phyloP scores from a whole-genome alignment of 2,329 filamentous ascomycete genomes.

The Talaromyces islandicus region DNA sequence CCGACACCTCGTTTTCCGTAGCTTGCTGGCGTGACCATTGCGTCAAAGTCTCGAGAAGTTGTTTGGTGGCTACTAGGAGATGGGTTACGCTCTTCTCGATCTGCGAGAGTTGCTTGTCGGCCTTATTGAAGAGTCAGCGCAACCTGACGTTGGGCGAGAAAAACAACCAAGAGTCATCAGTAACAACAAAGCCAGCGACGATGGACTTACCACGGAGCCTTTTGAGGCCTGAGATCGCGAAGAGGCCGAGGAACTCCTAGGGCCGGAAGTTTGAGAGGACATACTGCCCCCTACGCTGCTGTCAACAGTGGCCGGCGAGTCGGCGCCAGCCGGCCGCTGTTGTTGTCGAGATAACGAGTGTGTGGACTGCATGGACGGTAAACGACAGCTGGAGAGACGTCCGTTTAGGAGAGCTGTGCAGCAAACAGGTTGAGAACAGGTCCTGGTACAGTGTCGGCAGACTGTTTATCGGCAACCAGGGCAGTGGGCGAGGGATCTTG shows the following conservation, averaged over 20 bases:
- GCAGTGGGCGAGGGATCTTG: not conserved
- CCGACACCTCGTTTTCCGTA: constrained; percentile 90
- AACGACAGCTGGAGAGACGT: not conserved
- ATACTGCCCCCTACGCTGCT: constrained; percentile 36
- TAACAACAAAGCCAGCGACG: not conserved
- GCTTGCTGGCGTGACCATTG: constrained; percentile 94
- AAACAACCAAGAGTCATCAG: not conserved
- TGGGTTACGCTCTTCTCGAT: constrained; percentile 99
- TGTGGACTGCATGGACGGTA: constrained; percentile 14
- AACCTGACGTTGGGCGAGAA: constrained; percentile 4
- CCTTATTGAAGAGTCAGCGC: constrained; percentile 35
- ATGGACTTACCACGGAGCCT: constrained; percentile 53
- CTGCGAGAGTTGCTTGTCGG: constrained; percentile 76
- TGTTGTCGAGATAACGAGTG: constrained; percentile 33
- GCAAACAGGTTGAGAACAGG: not conserved
- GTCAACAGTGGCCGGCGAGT: constrained; percentile 42
- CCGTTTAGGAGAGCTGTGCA: not conserved
- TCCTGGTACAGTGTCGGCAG: not conserved
- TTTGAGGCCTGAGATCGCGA: constrained; percentile 53
- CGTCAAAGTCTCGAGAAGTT: constrained; percentile 92
- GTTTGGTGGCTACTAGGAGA: constrained; percentile 93
- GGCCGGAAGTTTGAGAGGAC: constrained; percentile 55
- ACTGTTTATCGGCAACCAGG: not conserved
- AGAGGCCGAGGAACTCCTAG: constrained; percentile 62
- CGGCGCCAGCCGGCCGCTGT: constrained; percentile 59